Conservation (phyloP, 1,284 basidiomycete species). For the Ustanciosporium gigantosporum region DNA sequence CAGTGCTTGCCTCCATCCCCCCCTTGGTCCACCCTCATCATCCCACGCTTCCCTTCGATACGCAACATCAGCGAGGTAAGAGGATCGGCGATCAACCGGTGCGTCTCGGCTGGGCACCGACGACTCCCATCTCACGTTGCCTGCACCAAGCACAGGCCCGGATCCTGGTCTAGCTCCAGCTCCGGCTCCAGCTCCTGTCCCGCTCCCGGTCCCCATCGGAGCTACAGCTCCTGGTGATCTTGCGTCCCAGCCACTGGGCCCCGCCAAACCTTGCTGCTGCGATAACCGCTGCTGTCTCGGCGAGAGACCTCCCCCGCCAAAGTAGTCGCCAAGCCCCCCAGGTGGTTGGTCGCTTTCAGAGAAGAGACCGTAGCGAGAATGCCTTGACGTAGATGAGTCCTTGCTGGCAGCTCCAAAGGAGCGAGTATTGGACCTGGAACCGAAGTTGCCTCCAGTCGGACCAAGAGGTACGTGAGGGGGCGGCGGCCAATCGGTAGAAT, state of each 20-base stretch:
- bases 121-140: too few species aligned
- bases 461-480: background rate
- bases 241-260: constrained; percentile 7
- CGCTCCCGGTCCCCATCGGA: too few species aligned
- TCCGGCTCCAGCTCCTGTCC: too few species aligned
- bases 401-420: constrained; percentile 1
- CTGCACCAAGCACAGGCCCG: background rate
- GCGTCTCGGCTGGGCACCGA: too few species aligned
- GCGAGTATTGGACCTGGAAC: background rate
- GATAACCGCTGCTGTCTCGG: constrained; percentile 7
- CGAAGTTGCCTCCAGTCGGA: too few species aligned
- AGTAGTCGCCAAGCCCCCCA: constrained; percentile 4
- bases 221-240: constrained; percentile 1
- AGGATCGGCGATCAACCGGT: constrained; percentile 14
- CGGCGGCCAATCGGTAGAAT: constrained; percentile 13
- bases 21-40: background rate
- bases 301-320: constrained; percentile 9
- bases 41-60: background rate
- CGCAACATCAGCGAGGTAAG: constrained; percentile 4
- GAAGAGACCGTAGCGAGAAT: constrained; percentile 3
- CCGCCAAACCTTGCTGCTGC: constrained; percentile 2
- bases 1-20: background rate
- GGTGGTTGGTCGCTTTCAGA: background rate
- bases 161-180: background rate
- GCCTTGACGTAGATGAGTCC: background rate